Evolutionary conservation across 805 yeast genomes (phyloP).

Genomic region (Saturnispora dispora): DNA sequence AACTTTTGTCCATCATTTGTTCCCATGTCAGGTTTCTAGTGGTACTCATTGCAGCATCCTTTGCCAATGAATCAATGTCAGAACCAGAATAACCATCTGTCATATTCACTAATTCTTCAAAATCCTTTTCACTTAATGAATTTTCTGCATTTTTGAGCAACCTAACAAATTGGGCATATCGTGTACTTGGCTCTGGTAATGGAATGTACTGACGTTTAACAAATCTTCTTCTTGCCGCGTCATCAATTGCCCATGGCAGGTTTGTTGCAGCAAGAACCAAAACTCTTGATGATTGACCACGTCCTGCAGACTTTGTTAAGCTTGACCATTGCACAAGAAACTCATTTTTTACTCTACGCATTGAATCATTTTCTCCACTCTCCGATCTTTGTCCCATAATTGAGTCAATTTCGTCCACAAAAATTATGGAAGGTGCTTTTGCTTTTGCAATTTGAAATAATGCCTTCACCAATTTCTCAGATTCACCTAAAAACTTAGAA

Average conservation of each 20-base stretch:
- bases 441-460: conserved; percentile 76
- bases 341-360: conserved; percentile 85
- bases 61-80: conserved; percentile 87
- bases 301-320: conserved; percentile 76
- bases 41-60: conserved; percentile 98
- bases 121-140: conserved; percentile 55
- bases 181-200: conserved; percentile 78
- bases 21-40: conserved; percentile 82
- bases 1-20: conserved; percentile 57
- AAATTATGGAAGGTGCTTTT: conserved; percentile 86
- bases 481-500: conserved; percentile 82
- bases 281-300: conserved; percentile 56
- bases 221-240: conserved; percentile 90
- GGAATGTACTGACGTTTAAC: conserved; percentile 91
- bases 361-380: conserved; percentile 72
- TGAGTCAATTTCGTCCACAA: conserved; percentile 94
- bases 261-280: conserved; percentile 91
- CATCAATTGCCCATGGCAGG: conserved; percentile 95
- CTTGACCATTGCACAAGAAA: conserved; percentile 94
- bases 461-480: conserved; percentile 88
- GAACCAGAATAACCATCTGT: conserved; percentile 77
- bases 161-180: conserved; percentile 60
- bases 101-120: conserved; percentile 46
- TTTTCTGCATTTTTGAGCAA: conserved; percentile 66
- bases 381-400: conserved; percentile 66